phyloP scores from a whole-genome alignment of 2,329 filamentous ascomycete genomes.

The Neofusicoccum parvum region DNA sequence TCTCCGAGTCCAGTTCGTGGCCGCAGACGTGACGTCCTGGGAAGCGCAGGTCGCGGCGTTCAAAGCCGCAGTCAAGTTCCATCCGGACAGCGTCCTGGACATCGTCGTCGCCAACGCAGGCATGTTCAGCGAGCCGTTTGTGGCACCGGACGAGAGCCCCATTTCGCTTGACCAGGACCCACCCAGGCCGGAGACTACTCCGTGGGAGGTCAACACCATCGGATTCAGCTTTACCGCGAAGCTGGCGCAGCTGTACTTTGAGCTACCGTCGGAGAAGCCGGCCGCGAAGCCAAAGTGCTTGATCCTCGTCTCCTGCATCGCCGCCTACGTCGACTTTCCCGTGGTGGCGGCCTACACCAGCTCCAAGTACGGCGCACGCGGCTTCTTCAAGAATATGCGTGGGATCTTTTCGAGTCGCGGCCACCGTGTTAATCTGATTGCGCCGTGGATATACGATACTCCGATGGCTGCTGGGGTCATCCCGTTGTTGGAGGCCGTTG shows the following conservation, averaged over 20 bases:
- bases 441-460: conserved; percentile 32
- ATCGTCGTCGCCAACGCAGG: conserved; percentile 36
- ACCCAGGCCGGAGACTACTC: conserved; percentile 25
- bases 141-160: conserved; percentile 27
- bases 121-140: conserved; percentile 30
- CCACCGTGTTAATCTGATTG: conserved; percentile 30
- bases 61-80: conserved; percentile 32
- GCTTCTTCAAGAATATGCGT: conserved; percentile 30
- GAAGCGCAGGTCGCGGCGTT: conserved; percentile 33
- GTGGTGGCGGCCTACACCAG: conserved; percentile 31
- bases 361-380: conserved; percentile 34
- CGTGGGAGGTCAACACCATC: conserved; percentile 29
- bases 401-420: conserved; percentile 21
- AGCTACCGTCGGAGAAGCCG: conserved; percentile 13
- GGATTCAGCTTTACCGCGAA: conserved; percentile 30
- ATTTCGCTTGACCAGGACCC: conserved; percentile 24
- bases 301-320: conserved; percentile 29
- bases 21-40: conserved; percentile 35
- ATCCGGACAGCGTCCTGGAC: conserved; percentile 31
- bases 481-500: background rate
- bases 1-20: conserved; percentile 31
- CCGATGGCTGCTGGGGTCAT: conserved; percentile 19
- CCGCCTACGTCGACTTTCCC: conserved; percentile 31
- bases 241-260: conserved; percentile 33
- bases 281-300: conserved; percentile 24